Percentiles rank a stretch among this genome's conserved stretches.
Conservation (phyloP, 371 early-diverging fungal species). For the Haplosporangium sp. region DNA sequence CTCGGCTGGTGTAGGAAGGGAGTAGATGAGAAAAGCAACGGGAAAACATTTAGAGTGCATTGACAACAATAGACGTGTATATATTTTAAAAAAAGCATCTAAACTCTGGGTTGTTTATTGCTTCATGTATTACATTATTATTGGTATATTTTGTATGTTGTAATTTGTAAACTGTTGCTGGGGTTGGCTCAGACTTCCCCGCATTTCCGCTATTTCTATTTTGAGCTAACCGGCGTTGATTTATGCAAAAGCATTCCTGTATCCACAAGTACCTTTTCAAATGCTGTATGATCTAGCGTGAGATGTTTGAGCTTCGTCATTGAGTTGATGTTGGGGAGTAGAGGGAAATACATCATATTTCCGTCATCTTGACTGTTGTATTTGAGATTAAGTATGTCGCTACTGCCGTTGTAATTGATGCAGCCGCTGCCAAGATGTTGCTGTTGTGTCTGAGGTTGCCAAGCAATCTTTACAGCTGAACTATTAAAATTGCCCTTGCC, state of each 20-base stretch:
- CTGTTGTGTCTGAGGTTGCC: constrained; percentile 1
- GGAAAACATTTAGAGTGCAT: no score
- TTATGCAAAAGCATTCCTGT: no score
- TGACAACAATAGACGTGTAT: no score
- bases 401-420: constrained; percentile 1
- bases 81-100: no score
- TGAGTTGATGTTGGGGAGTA: constrained; percentile 2
- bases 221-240: no score
- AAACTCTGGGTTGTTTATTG: no score
- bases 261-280: constrained; percentile 6
- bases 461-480: neutral
- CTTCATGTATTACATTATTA: neutral
- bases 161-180: no score
- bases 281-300: constrained; percentile 5
- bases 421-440: neutral
- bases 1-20: no score
- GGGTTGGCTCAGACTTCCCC: no score
- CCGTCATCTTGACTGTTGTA: neutral
- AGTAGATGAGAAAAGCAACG: no score
- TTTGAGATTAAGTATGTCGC: neutral
- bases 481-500: neutral
- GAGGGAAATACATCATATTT: neutral
- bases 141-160: neutral
- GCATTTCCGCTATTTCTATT: no score
- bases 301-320: constrained; percentile 13